These are phyloP conservation scores for Multifurca ochricompacta DNA, from an alignment of 768 basidiomycete species.

Conservation along the genomic window DNA sequence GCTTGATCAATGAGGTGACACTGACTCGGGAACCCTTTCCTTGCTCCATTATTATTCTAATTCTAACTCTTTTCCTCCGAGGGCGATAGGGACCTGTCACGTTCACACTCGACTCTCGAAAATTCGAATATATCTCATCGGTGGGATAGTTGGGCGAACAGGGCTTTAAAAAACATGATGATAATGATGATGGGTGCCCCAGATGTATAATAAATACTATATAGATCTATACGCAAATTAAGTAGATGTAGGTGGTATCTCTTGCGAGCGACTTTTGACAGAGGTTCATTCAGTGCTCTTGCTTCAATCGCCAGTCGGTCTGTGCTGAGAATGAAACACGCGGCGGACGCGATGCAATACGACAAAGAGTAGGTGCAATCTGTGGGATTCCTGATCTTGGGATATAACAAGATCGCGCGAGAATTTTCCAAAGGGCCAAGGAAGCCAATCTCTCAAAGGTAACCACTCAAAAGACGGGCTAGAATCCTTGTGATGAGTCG, in stretches of 20 bases:
- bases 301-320: neutral
- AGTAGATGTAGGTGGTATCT: neutral
- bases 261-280: neutral
- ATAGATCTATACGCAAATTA: neutral
- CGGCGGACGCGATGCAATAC: neutral
- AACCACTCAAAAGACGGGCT: constrained; percentile 57
- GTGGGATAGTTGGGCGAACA: neutral
- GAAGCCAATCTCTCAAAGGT: constrained; percentile 41
- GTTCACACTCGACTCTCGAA: constrained; percentile 75
- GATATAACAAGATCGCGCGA: neutral
- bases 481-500: constrained; percentile 56
- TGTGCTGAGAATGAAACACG: neutral
- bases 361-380: neutral
- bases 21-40: constrained; percentile 3
- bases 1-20: constrained; percentile 75
- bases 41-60: constrained; percentile 14
- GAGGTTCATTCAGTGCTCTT: neutral
- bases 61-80: neutral
- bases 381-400: neutral
- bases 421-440: neutral
- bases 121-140: constrained; percentile 52
- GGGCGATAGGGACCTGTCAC: constrained; percentile 68
- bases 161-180: neutral
- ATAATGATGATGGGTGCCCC: too few relatives aligned
- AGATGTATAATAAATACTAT: too few relatives aligned